Evolutionary conservation across 495 filamentous ascomycete species (phyloP).

Genomic region (Halenospora varia): DNA sequence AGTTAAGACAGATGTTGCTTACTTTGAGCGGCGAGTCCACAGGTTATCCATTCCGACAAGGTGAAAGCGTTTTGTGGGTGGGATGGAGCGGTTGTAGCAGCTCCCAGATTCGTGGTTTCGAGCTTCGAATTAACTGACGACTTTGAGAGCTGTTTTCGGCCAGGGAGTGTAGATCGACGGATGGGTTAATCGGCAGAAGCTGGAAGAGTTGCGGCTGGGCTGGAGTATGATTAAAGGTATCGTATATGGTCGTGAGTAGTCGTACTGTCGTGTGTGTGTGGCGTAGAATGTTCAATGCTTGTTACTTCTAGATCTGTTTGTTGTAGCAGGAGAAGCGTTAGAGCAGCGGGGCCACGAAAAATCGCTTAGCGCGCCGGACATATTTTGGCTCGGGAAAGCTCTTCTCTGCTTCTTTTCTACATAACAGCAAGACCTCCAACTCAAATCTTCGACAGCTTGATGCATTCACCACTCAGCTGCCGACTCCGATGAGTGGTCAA

Average conservation of each 20-base stretch:
- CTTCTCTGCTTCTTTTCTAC: slow-evolving; percentile 36
- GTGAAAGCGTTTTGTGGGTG: slow-evolving; percentile 20
- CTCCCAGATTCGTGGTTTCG: slow-evolving; percentile 21
- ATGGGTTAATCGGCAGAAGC: not conserved
- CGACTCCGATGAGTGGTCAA: slow-evolving; percentile 79
- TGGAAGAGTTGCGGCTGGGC: not conserved
- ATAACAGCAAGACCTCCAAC: slow-evolving; percentile 76
- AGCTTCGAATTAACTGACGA: slow-evolving; percentile 29
- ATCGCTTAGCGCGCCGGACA: not conserved
- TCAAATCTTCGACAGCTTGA: slow-evolving; percentile 87
- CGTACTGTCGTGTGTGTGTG: not conserved
- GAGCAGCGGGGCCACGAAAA: slow-evolving; percentile 10
- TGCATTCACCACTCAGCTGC: slow-evolving; percentile 61
- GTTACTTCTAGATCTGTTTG: not conserved
- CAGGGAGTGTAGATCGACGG: not conserved
- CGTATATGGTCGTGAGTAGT: not conserved
- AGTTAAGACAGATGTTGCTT: slow-evolving; percentile 34
- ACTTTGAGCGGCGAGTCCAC: slow-evolving; percentile 94
- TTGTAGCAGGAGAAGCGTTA: slow-evolving; percentile 8
- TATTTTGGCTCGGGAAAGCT: slow-evolving; percentile 2
- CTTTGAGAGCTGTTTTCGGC: slow-evolving; percentile 18
- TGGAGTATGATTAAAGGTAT: not conserved
- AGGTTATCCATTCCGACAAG: slow-evolving; percentile 62
- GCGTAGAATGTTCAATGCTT: slow-evolving; percentile 2
- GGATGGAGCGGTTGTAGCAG: slow-evolving; percentile 25